Base-by-base conservation (phyloP, 1,139 yeast genomes). In the Geotrichum reessii region DNA sequence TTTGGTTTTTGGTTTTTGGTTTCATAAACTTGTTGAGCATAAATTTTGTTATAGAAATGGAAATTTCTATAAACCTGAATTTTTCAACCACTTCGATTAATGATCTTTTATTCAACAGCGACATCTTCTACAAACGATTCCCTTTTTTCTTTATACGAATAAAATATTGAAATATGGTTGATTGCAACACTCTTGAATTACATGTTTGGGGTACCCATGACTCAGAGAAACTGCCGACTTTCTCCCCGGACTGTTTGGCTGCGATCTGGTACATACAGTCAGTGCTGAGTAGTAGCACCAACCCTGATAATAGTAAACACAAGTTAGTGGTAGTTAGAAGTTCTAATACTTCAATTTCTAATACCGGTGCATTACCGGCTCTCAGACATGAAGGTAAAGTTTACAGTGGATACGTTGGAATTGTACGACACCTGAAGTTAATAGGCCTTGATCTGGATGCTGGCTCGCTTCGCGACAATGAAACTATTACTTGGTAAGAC, bases 161-260 rank as follows among this genome's bases (percentile, higher is more conserved):
- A 47, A 5, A 4, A 4, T n/a, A 9, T 37, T n/a, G 44, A 8
- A 6, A 11, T 37, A 47, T 37, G 48, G 17, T 52, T 9, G 19
- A 21, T n/a, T 28, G 33, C 19, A 48, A 44, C 2, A 59, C 60
- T 50, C 71, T 75, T 64, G 75, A 78, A 62, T 69, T 85, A 51
- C 86, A 83, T 65, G 78, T 82, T 4, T 85, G 88, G 88, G 88
- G 88, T 12, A 64, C 72, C 3, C 57, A 56, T 24, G 67, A 66
- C 53, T 37, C 44, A n/a, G 7, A 4, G 9, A 65, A 62, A 51
- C 61, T 64, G 1, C 69, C 71, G 0, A 67, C 76, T 6, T 72
- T 79, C 53, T 79, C 79, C 49, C 74, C 82, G 0, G 78, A 78
- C 19, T 78, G 79, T 24, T 63, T 77, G 3, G 81, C 82, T 0